Conservation (phyloP, 805 yeast species). For the Pichia deserticola region DNA sequence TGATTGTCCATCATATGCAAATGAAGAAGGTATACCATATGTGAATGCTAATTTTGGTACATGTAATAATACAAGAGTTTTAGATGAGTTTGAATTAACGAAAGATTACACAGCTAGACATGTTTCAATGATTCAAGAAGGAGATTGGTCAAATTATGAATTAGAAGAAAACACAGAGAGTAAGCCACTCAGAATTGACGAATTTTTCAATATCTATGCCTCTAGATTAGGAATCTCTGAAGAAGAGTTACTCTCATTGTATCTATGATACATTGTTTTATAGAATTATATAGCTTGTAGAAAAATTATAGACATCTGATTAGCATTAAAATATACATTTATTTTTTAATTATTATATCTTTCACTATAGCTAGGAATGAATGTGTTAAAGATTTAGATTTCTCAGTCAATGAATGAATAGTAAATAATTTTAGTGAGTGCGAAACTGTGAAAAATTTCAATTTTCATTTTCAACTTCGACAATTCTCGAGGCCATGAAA, state of each 20-base stretch:
- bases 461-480: too few species aligned
- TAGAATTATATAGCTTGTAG: too few species aligned
- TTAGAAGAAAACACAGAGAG: slow-evolving; percentile 17
- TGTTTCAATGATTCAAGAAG: slow-evolving; percentile 10
- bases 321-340: background rate
- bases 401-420: too few species aligned
- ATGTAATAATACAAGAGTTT: slow-evolving; percentile 27
- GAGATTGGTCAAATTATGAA: slow-evolving; percentile 5
- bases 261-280: background rate
- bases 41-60: slow-evolving; percentile 16
- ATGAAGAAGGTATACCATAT: slow-evolving; percentile 3
- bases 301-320: too few species aligned
- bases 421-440: too few species aligned
- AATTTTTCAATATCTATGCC: slow-evolving; percentile 20
- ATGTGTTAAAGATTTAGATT: too few species aligned
- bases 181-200: slow-evolving; percentile 23
- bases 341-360: too few species aligned
- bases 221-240: slow-evolving; percentile 11
- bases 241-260: slow-evolving; percentile 2
- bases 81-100: slow-evolving; percentile 27
- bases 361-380: too few species aligned
- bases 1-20: slow-evolving; percentile 20
- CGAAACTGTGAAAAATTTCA: too few species aligned
- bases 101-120: slow-evolving; percentile 22
- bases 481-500: too few species aligned